phyloP scores from a whole-genome alignment of 2,329 filamentous ascomycete species.

The Ascochyta fabae region DNA sequence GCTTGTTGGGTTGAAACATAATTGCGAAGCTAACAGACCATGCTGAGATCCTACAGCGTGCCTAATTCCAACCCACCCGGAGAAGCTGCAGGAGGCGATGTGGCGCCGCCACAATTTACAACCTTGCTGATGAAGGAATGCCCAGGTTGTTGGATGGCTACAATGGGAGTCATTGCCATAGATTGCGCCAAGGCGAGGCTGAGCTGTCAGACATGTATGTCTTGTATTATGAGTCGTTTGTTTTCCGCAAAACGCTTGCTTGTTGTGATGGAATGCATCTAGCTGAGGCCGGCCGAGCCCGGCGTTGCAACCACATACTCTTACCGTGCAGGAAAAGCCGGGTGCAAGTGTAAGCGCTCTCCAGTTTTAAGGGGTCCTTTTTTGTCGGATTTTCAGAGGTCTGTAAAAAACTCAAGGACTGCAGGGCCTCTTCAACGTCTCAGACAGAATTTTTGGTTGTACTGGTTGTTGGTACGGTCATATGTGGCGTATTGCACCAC shows the following conservation, averaged over 20 bases:
- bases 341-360: too few species aligned
- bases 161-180: neutral
- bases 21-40: neutral
- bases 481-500: too few species aligned
- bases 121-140: slow-evolving; percentile 11
- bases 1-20: neutral
- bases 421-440: too few species aligned
- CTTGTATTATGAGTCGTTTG: slow-evolving; percentile 3
- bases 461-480: too few species aligned
- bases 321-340: neutral
- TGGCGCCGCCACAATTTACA: slow-evolving; percentile 1
- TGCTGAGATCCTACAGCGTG: neutral
- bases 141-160: slow-evolving; percentile 1
- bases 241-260: slow-evolving; percentile 1
- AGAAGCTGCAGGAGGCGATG: neutral
- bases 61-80: neutral
- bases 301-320: neutral
- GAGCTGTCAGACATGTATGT: slow-evolving; percentile 15
- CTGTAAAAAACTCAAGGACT: too few species aligned
- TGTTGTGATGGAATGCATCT: slow-evolving; percentile 7
- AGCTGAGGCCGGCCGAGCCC: neutral
- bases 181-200: slow-evolving; percentile 21
- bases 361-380: too few species aligned
- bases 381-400: too few species aligned
- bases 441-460: too few species aligned